These are phyloP conservation scores for Leucosporidium yakuticum DNA, from an alignment of 768 basidiomycete genomes.

Conservation along the genomic window DNA sequence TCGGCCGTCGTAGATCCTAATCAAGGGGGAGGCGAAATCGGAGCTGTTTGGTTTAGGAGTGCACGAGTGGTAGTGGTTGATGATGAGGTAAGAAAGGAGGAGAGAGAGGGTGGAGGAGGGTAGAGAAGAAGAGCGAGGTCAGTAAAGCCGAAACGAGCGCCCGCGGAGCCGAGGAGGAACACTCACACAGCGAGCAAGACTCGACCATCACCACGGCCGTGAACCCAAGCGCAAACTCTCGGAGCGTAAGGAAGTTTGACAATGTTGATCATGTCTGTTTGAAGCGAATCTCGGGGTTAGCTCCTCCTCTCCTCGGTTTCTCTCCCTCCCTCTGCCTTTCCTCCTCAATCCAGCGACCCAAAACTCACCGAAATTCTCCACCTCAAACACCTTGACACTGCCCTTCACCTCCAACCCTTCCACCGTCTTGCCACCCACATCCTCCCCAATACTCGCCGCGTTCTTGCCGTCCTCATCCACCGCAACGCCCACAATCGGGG, in stretches of 20 bases:
- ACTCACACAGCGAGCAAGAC: slow-evolving; percentile 78
- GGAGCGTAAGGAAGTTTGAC: slow-evolving; percentile 81
- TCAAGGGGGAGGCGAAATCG: slow-evolving; percentile 64
- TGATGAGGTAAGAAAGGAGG: background rate
- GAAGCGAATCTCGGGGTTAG: too few species aligned
- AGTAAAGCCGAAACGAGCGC: background rate
- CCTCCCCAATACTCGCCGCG: slow-evolving; percentile 85
- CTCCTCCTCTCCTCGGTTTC: too few species aligned
- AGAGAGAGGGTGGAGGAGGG: too few species aligned
- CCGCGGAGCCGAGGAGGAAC: background rate
- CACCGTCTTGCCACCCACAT: slow-evolving; percentile 42
- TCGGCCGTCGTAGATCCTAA: slow-evolving; percentile 87
- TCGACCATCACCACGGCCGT: slow-evolving; percentile 77
- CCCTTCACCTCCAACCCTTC: slow-evolving; percentile 45
- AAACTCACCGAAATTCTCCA: slow-evolving; percentile 86
- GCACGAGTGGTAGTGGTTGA: too few species aligned
- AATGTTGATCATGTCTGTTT: slow-evolving; percentile 95
- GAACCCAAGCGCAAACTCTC: slow-evolving; percentile 90
- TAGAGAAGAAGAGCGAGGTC: background rate
- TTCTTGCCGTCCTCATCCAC: slow-evolving; percentile 86
- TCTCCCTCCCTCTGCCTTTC: too few species aligned
- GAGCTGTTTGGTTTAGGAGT: too few species aligned
- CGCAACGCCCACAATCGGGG: slow-evolving; percentile 68
- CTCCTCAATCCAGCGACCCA: too few species aligned
- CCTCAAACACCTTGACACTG: slow-evolving; percentile 91